Evolutionary conservation across 2,329 filamentous ascomycete species (phyloP), one percentile per base, ranked within the genome.

Genomic region (Colletotrichum australisinense): DNA sequence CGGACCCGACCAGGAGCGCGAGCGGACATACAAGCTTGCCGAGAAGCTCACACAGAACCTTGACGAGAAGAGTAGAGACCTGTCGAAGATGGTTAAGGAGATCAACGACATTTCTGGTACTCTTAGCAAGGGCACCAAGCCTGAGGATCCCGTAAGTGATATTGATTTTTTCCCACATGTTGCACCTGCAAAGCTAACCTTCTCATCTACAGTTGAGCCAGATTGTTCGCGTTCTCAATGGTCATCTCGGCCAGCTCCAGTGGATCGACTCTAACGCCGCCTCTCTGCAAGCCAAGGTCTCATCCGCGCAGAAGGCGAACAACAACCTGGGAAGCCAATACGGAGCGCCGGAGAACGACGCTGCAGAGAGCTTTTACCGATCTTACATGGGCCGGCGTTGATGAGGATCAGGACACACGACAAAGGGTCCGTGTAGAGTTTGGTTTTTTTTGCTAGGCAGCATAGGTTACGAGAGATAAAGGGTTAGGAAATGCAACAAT

Each of bases 31-130:
- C 86, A 97, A 98, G 88, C 87, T 97, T 65, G 97, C 97, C 1
- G 97, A 99, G 87, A 97, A 95, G 83, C 89, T 98, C 76, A 95
- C 95, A 12, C 94, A 97, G 80, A 92, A 94, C 76, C 87, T 99
- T 76, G 95, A 97, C 71, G 95, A 97, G 78, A 97, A 98, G 91
- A 95, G 95, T 80, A 94, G 95, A 81, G 95, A 98, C 80, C 87
- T 99, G 75, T 92, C 91, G 60, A 96, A 95, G 84, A 98, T 99
- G 95, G 97, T 99, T 78, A 95, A 97, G 81, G 97, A 98, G 84
- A 97, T 99, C 81, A 99, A 99, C 81, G 91, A 93, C 77, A 96
- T 97, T 75, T 97, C 94, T n/a, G 90, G 94, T 67, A 95, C 92
- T 28, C 86, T 99, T 76, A 96, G 92, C 88, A 98, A 97, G 88